Evolutionary conservation across 306 rosid species (phyloP).

Genomic region (Rosa chinensis): DNA sequence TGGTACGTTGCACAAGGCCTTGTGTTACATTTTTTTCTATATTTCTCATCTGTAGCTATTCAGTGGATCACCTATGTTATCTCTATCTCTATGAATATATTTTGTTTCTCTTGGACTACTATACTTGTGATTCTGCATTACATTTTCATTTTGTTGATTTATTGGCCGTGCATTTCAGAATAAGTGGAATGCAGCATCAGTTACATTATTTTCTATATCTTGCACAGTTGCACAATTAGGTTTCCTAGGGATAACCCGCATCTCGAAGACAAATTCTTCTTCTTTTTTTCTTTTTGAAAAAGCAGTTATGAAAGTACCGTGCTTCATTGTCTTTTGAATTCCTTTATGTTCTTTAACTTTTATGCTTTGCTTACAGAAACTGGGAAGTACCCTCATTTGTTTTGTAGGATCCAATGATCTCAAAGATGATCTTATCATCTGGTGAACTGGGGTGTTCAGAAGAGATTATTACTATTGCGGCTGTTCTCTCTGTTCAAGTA

Average conservation of each 20-base stretch:
- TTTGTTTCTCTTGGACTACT: not conserved
- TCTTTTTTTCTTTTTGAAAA: not conserved
- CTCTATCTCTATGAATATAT: not conserved
- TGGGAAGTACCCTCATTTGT: not conserved
- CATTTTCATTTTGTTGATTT: not conserved
- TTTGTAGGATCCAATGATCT: conserved; percentile 89
- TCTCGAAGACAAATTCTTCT: not conserved
- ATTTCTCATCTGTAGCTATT: not conserved
- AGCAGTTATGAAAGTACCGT: not conserved
- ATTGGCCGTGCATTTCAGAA: not conserved
- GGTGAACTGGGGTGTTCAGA: conserved; percentile 82
- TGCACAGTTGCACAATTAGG: not conserved
- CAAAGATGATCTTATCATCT: conserved; percentile 89
- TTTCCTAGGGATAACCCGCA: not conserved
- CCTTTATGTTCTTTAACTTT: not conserved
- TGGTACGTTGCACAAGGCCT: conserved; percentile 49
- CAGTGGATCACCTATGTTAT: not conserved
- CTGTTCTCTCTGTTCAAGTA: conserved; percentile 88
- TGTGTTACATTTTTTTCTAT: not conserved
- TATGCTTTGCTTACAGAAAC: not conserved
- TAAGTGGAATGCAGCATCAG: not conserved
- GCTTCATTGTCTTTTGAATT: not conserved
- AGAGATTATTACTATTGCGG: conserved; percentile 89
- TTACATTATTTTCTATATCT: not conserved
- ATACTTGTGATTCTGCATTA: not conserved